Conservation (phyloP, 1,139 yeast genomes). For the Pichia sp. region DNA sequence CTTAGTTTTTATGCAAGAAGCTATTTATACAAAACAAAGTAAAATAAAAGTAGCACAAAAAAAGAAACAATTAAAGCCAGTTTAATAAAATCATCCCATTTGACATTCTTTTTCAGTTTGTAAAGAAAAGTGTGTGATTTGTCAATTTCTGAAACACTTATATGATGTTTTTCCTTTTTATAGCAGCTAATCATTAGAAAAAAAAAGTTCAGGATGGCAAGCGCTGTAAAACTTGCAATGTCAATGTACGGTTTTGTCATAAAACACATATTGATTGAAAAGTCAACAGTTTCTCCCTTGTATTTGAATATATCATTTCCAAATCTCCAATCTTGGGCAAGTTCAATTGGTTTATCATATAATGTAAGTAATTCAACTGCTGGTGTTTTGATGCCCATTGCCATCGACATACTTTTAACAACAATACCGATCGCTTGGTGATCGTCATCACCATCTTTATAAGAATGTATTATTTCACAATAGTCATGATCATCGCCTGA, state of each 20-base stretch:
- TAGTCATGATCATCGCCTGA: slow-evolving; percentile 54
- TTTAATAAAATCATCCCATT: neutral
- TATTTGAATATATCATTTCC: slow-evolving; percentile 11
- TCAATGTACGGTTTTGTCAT: slow-evolving; percentile 45
- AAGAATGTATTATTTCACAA: slow-evolving; percentile 40
- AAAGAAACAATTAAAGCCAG: neutral
- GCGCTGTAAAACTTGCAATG: slow-evolving; percentile 34
- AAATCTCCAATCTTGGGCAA: slow-evolving; percentile 10
- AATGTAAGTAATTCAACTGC: slow-evolving; percentile 46
- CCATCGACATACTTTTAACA: slow-evolving; percentile 53
- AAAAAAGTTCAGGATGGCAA: slow-evolving; percentile 32
- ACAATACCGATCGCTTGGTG: slow-evolving; percentile 35
- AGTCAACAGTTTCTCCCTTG: slow-evolving; percentile 15
- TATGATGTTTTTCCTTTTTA: slow-evolving; percentile 8
- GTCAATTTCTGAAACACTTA: neutral
- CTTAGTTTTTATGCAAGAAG: too few species aligned
- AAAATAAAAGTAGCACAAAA: neutral
- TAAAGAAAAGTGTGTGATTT: neutral
- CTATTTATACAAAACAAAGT: neutral
- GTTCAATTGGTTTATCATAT: slow-evolving; percentile 18
- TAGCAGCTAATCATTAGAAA: slow-evolving; percentile 15
- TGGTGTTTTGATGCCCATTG: slow-evolving; percentile 50
- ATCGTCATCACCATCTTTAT: slow-evolving; percentile 16
- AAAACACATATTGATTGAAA: slow-evolving; percentile 40
- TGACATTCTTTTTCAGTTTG: neutral